Conservation (phyloP, 768 basidiomycete genomes). For the Mycena vitilis region DNA sequence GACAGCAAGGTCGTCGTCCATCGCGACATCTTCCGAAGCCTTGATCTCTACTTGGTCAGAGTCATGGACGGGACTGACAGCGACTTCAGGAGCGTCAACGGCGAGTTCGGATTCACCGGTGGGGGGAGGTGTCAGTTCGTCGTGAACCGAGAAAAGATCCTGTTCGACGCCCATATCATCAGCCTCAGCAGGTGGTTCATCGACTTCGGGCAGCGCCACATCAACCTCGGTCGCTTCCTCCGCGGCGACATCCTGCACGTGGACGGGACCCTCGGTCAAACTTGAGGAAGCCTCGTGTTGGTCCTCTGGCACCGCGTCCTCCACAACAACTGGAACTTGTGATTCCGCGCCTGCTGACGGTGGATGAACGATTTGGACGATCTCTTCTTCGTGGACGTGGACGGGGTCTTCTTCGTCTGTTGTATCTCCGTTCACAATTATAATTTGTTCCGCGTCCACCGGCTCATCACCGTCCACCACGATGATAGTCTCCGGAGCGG, state of each 20-base stretch:
- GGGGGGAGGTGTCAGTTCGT: constrained; percentile 32
- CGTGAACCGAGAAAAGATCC: constrained; percentile 34
- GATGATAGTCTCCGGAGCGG: constrained; percentile 19
- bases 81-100: constrained; percentile 11
- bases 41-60: background rate
- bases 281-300: constrained; percentile 22
- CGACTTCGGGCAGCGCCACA: constrained; percentile 30
- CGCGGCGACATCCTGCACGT: constrained; percentile 32
- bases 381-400: constrained; percentile 32
- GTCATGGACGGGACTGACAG: background rate
- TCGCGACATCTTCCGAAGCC: constrained; percentile 28
- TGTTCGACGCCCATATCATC: constrained; percentile 33
- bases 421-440: constrained; percentile 25
- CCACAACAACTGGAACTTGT: constrained; percentile 29
- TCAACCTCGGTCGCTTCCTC: constrained; percentile 33
- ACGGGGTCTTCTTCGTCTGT: constrained; percentile 34
- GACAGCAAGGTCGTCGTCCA: constrained; percentile 19
- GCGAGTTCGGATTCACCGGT: constrained; percentile 18
- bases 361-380: constrained; percentile 24
- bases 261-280: constrained; percentile 21
- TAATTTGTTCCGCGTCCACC: constrained; percentile 21
- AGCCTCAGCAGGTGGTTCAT: constrained; percentile 24
- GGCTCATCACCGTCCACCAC: constrained; percentile 32
- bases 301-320: constrained; percentile 19
- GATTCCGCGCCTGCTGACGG: constrained; percentile 14